Evolutionary conservation across 352 stramenopile genomes (phyloP).

Genomic region (Blastocystis sp.): DNA sequence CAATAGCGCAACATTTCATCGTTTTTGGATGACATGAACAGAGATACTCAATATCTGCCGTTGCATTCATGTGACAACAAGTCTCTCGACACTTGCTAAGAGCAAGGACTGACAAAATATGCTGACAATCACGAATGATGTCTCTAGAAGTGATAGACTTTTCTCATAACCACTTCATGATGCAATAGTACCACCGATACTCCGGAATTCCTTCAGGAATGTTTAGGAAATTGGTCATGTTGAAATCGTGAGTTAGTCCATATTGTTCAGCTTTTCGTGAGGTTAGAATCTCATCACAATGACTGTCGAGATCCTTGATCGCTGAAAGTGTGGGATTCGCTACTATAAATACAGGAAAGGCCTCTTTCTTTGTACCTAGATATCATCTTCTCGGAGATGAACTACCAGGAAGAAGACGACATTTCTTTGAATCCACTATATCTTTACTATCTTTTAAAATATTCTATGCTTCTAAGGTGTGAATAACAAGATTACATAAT

Average conservation of each 20-base stretch:
- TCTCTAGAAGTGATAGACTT: not conserved
- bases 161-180: not conserved
- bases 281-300: conserved; percentile 29
- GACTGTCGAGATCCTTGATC: not conserved
- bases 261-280: conserved; percentile 27
- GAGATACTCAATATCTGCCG: conserved; percentile 15
- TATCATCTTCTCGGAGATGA: not conserved
- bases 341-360: not conserved
- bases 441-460: not conserved
- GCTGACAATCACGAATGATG: conserved; percentile 38
- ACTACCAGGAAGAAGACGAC: conserved; percentile 23
- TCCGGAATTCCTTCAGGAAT: not conserved
- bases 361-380: not conserved
- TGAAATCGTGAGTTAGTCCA: not conserved
- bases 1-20: conserved; percentile 1
- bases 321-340: not conserved
- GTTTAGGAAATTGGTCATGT: not conserved
- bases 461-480: not conserved
- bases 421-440: not conserved
- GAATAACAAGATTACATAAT: not conserved
- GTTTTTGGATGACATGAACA: conserved; percentile 22
- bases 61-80: conserved; percentile 23
- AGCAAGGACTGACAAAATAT: not conserved
- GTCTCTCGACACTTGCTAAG: not conserved
- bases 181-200: conserved; percentile 15